Evolutionary conservation across 2,329 filamentous ascomycete genomes (phyloP).

Genomic region (Mariannaea sp.): DNA sequence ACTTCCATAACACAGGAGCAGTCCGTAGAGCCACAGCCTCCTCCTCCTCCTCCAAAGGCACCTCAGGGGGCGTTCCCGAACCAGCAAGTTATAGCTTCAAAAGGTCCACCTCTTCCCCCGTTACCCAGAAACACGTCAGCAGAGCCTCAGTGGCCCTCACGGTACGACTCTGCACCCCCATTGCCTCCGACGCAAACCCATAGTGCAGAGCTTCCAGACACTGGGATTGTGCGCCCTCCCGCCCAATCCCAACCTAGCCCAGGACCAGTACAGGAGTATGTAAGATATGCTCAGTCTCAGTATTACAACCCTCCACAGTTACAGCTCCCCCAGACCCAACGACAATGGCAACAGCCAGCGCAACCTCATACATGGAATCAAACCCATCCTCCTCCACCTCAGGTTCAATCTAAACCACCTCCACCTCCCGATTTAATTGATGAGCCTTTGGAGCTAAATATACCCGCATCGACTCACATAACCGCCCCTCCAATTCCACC

Average conservation of each 20-base stretch:
- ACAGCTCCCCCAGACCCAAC: constrained; percentile 24
- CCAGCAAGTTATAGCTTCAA: constrained; percentile 33
- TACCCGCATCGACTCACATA: constrained; percentile 55
- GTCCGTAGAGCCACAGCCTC: constrained; percentile 45
- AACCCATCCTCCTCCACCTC: constrained; percentile 29
- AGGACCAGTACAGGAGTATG: constrained; percentile 20
- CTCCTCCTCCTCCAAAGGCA: constrained; percentile 61
- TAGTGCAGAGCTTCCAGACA: constrained; percentile 20
- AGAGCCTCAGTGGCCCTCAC: constrained; percentile 39
- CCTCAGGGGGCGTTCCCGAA: constrained; percentile 42
- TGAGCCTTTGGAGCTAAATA: constrained; percentile 57
- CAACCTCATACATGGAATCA: constrained; percentile 37
- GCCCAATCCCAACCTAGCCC: constrained; percentile 29
- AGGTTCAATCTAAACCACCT: constrained; percentile 34
- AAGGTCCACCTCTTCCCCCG: constrained; percentile 39
- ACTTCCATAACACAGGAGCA: constrained; percentile 41
- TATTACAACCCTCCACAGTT: constrained; percentile 27
- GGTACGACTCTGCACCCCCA: constrained; percentile 55
- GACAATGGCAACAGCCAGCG: constrained; percentile 35
- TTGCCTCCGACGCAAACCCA: constrained; percentile 46
- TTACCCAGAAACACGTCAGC: constrained; percentile 25
- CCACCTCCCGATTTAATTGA: constrained; percentile 60
- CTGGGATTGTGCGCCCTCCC: constrained; percentile 20
- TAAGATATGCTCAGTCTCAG: constrained; percentile 21
- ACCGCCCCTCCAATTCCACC: constrained; percentile 87